Conservation (phyloP, 2,329 filamentous ascomycete genomes). For the Intubia oerlemansii region DNA sequence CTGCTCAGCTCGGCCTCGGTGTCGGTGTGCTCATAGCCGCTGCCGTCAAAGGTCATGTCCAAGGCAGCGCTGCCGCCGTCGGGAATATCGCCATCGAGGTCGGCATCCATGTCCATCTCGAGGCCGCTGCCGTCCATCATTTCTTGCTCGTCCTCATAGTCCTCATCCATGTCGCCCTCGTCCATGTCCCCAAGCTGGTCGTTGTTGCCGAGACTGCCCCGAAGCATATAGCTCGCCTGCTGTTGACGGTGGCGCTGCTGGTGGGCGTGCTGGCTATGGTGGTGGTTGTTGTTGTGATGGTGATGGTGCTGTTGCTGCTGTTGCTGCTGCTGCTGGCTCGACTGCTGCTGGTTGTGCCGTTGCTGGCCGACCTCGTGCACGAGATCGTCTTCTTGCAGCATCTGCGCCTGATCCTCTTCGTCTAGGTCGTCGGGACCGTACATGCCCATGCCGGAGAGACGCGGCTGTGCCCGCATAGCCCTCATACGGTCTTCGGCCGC, state of each 20-base stretch:
- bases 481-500: conserved; percentile 41
- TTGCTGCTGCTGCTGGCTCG: no score
- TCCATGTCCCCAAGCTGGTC: no score
- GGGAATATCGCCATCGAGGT: conserved; percentile 51
- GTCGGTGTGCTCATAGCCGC: conserved; percentile 58
- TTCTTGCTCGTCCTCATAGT: conserved; percentile 1
- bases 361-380: conserved; percentile 10
- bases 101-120: conserved; percentile 39
- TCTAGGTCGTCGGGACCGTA: conserved; percentile 31
- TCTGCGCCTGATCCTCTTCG: conserved; percentile 32
- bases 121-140: conserved; percentile 10
- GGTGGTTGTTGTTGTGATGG: conserved; percentile 1
- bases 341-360: not conserved
- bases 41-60: conserved; percentile 6
- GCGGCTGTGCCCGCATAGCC: conserved; percentile 30
- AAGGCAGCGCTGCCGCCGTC: conserved; percentile 18
- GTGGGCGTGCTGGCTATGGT: not conserved
- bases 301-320: conserved; percentile 1
- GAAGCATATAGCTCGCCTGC: no score
- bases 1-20: conserved; percentile 42
- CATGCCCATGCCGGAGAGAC: conserved; percentile 9
- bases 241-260: not conserved
- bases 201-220: no score
- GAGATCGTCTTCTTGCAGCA: conserved; percentile 43
- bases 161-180: not conserved